Percentiles rank a stretch among this genome's conserved stretches.
phyloP scores from a whole-genome alignment of 2,329 filamentous ascomycete species.

The Calonectria henricotiae region DNA sequence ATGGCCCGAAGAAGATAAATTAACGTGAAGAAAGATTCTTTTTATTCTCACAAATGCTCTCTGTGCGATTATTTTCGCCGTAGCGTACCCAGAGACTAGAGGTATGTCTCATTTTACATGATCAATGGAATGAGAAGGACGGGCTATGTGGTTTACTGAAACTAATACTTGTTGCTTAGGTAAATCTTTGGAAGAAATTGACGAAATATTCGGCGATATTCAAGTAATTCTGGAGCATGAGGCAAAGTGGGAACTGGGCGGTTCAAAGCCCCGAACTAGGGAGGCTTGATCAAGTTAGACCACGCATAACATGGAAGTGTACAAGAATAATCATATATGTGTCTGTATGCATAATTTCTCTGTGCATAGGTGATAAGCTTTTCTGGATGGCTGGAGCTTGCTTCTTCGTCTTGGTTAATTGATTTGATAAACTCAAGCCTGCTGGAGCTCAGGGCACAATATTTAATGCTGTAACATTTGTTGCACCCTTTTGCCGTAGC shows the following conservation, averaged over 20 bases:
- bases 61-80: conserved; percentile 57
- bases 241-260: conserved; percentile 42
- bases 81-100: conserved; percentile 60
- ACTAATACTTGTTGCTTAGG: conserved; percentile 49
- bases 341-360: neutral
- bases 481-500: neutral
- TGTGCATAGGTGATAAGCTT: neutral
- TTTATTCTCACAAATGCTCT: conserved; percentile 60
- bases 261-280: conserved; percentile 7
- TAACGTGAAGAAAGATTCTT: conserved; percentile 52
- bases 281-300: neutral
- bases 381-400: neutral
- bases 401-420: neutral
- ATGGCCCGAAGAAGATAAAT: accelerated
- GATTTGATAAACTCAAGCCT: conserved; percentile 1
- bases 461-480: neutral
- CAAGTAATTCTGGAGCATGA: conserved; percentile 50
- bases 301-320: too few species aligned
- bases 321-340: too few species aligned
- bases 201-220: conserved; percentile 61
- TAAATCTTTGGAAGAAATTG: conserved; percentile 61
- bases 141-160: accelerated
- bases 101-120: conserved; percentile 44
- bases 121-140: neutral
- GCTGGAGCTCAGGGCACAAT: neutral